Base-by-base conservation (phyloP, 1,284 basidiomycete species). In the Naganishia albida region DNA sequence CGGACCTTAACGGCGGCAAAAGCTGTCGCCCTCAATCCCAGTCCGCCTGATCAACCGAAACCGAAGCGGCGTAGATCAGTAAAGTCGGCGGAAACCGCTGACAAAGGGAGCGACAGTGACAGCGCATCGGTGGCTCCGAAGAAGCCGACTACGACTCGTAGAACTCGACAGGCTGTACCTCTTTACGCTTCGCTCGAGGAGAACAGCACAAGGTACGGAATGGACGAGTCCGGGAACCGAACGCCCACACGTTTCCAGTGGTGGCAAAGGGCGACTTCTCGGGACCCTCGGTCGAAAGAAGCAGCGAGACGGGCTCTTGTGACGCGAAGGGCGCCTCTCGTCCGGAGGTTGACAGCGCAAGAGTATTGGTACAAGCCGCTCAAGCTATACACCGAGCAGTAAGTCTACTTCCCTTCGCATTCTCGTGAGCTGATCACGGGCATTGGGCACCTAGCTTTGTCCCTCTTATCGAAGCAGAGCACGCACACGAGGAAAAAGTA, bases 381-480 rank as follows among this genome's bases (percentile, higher is more conserved):
- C 7, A 44, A 64, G 30, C 75, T 72, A 3, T 85, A 86, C 60
- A 72, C 79, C 50, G 72, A 81, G 6, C 79, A 78, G 84, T 84
- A 64, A 48, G 81, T 73, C n/a, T n/a, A 10, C n/a, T 54, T 26
- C 49, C 10, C 60, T 55, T 23, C 25, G 46, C 8, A 23, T 43
- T 18, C 4, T 25, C 48, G 44, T 20, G 59, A 28, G 54, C 50
- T 28, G 44, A 12, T 10, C 7, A 16, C 16, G 20, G 23, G n/a
- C 34, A 2, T 13, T 42, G 59, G n/a, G n/a, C n/a, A n/a, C n/a
- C 3, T 62, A 90, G 89, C 55, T 91, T 90, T 73, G 44, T 84
- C 18, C 82, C 84, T 0, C 80, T 91, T 3, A 74, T 91, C 2
- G 76, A 81, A 18, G 82, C 83, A 2, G 90, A 91, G 76, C 85